Evolutionary conservation across 495 filamentous ascomycete genomes (phyloP).

Genomic region (Staphylotrichum longicolle): DNA sequence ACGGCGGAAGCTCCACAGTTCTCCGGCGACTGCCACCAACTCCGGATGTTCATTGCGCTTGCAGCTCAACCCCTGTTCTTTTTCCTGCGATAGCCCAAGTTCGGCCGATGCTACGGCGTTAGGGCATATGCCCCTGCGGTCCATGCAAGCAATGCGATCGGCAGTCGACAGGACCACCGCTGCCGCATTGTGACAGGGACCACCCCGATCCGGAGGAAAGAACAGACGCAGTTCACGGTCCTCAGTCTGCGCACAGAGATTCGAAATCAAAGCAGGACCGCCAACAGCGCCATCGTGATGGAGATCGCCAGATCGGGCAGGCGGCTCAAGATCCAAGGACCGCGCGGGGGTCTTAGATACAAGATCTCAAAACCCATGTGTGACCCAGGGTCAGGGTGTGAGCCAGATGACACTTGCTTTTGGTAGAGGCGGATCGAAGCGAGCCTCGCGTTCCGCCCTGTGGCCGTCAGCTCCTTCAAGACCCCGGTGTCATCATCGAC

Average conservation of each 20-base stretch:
- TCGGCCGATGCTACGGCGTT: slow-evolving; percentile 27
- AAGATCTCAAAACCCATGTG: slow-evolving; percentile 25
- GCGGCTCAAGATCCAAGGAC: slow-evolving; percentile 4
- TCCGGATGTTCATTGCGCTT: slow-evolving; percentile 2
- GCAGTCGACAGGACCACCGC: slow-evolving; percentile 20
- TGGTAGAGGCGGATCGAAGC: slow-evolving; percentile 35
- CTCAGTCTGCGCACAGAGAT: slow-evolving; percentile 27
- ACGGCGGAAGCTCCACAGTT: not conserved
- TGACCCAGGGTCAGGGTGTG: slow-evolving; percentile 26
- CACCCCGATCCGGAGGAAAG: slow-evolving; percentile 22
- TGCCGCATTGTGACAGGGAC: slow-evolving; percentile 29
- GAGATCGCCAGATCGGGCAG: slow-evolving; percentile 22
- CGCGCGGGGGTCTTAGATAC: slow-evolving; percentile 3
- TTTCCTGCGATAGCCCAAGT: slow-evolving; percentile 18
- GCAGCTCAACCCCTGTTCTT: not conserved
- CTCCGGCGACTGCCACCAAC: slow-evolving; percentile 7
- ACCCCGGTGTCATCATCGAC: slow-evolving; percentile 17
- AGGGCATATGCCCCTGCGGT: slow-evolving; percentile 25
- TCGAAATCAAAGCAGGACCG: slow-evolving; percentile 28
- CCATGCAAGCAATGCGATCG: slow-evolving; percentile 30
- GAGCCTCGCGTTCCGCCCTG: slow-evolving; percentile 28
- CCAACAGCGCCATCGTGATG: slow-evolving; percentile 22
- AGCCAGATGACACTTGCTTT: slow-evolving; percentile 26
- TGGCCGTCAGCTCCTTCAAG: slow-evolving; percentile 20
- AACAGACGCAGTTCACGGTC: slow-evolving; percentile 26